Conservation (phyloP, 2,329 filamentous ascomycete genomes). For the Nemania sp. region DNA sequence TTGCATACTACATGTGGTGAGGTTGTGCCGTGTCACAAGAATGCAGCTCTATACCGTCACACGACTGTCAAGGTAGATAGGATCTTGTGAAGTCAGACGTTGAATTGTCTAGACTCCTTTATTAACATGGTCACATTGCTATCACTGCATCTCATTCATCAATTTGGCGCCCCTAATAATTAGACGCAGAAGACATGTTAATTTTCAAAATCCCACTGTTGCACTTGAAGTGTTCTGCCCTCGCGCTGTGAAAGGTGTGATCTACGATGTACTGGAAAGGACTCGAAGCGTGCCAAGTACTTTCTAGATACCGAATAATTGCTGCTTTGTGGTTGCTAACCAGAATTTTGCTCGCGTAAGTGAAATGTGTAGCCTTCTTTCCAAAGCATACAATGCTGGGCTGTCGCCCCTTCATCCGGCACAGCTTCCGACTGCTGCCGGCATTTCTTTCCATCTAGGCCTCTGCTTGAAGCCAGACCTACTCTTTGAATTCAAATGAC, state of each 20-base stretch:
- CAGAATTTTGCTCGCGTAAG: neutral
- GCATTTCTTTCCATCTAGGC: slow-evolving; percentile 1
- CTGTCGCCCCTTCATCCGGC: neutral
- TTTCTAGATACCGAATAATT: neutral
- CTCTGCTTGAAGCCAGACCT: neutral
- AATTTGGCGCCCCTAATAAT: neutral
- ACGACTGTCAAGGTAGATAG: too few species aligned
- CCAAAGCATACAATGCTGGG: neutral
- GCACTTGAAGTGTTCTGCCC: neutral
- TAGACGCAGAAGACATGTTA: neutral
- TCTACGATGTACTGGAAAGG: neutral
- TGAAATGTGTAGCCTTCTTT: neutral
- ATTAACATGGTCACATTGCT: too few species aligned
- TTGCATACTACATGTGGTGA: too few species aligned
- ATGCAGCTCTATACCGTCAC: too few species aligned
- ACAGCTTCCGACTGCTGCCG: neutral
- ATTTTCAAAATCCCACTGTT: neutral
- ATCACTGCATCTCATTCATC: too few species aligned
- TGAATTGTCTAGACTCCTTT: too few species aligned
- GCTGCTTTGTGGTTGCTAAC: neutral
- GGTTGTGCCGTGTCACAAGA: too few species aligned
- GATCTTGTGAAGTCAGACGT: too few species aligned
- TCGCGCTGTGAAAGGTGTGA: neutral
- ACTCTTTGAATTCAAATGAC: neutral
- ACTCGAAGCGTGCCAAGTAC: neutral